Conservation (phyloP, 257 asterid species). For the Jasminum sambac region DNA sequence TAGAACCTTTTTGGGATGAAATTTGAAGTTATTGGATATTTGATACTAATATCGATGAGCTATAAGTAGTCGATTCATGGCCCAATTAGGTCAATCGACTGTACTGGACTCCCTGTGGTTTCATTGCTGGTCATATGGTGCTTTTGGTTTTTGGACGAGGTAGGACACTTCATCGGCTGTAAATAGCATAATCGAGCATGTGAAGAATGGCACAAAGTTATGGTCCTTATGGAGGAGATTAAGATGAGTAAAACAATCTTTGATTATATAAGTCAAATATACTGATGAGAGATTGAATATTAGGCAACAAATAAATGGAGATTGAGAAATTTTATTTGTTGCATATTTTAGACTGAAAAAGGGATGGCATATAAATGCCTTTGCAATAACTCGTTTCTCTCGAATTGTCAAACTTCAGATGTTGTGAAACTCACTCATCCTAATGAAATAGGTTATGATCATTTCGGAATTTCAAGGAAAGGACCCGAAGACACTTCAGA, state of each 20-base stretch:
- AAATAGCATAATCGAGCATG: not conserved
- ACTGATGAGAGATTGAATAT: not conserved
- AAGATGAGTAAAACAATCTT: not conserved
- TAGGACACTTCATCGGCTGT: not conserved
- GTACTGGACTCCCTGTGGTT: not conserved
- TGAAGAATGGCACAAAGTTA: not conserved
- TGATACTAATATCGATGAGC: not conserved
- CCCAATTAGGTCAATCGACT: not conserved
- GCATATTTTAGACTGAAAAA: not conserved
- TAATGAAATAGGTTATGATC: constrained; percentile 67
- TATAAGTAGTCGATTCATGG: not conserved
- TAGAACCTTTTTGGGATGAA: not conserved
- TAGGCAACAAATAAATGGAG: not conserved
- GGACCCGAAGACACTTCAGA: constrained; percentile 86
- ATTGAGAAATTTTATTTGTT: not conserved
- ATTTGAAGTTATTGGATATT: not conserved
- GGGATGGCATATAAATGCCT: not conserved
- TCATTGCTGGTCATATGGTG: not conserved
- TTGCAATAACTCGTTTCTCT: constrained; percentile 4
- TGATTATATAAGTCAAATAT: not conserved
- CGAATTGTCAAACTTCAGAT: constrained; percentile 6
- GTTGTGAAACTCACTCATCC: constrained; percentile 17
- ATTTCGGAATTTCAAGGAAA: constrained; percentile 89
- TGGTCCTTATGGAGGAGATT: not conserved
- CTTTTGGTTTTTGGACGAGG: not conserved